Percentiles rank a stretch among this genome's conserved stretches.
Conservation (phyloP, 306 rosid species). For the Begonia loranthoides region DNA sequence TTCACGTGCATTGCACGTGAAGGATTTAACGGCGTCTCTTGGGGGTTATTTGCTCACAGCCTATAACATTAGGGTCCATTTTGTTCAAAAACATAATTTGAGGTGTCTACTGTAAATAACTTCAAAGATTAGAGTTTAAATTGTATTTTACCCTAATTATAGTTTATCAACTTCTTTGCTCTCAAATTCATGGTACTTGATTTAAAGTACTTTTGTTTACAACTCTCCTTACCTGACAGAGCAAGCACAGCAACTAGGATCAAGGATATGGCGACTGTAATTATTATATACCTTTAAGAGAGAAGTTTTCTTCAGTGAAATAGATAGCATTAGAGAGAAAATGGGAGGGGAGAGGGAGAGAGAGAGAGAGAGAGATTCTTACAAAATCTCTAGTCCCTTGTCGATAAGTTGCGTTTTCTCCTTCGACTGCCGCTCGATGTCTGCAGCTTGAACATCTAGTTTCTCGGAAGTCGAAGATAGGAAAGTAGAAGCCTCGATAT, state of each 20-base stretch:
- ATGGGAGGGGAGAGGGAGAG: not conserved
- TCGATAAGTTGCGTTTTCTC: constrained; percentile 28
- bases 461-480: constrained; percentile 28
- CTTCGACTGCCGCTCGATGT: constrained; percentile 25
- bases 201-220: not conserved
- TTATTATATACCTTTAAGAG: constrained; percentile 43
- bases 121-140: no score
- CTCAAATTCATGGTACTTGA: no score
- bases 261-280: constrained; percentile 28
- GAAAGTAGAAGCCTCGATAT: constrained; percentile 8
- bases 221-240: constrained; percentile 29
- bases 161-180: no score
- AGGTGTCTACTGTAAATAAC: no score
- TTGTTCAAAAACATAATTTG: no score
- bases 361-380: constrained; percentile 9
- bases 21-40: no score
- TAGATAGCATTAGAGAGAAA: not conserved
- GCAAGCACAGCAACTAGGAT: constrained; percentile 37
- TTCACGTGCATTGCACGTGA: no score
- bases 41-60: no score
- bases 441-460: constrained; percentile 31
- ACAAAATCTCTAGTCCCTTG: constrained; percentile 36
- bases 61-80: no score
- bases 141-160: not conserved
- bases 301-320: not conserved